Conservation (phyloP, 176 grass and related monocot genomes). For the Alopecurus myosuroides region DNA sequence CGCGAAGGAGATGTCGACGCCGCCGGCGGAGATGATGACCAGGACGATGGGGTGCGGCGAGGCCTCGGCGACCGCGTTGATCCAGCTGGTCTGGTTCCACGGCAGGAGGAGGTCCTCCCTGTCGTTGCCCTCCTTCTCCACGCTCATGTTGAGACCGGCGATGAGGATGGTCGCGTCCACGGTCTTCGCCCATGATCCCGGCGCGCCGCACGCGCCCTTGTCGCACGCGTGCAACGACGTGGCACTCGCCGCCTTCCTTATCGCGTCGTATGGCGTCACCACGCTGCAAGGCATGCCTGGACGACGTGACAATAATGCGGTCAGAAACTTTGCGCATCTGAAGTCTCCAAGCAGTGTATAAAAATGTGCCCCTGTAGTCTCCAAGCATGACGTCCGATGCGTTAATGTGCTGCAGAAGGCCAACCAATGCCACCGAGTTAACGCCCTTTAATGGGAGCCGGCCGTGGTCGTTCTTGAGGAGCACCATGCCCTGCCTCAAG, state of each 20-base stretch:
- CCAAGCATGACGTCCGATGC: constrained; percentile 41
- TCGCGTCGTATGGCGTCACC: constrained; percentile 39
- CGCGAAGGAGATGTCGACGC: constrained; percentile 38
- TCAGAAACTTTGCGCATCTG: too few relatives aligned
- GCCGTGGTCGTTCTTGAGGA: constrained; percentile 36
- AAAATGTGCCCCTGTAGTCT: constrained; percentile 31
- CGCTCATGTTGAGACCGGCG: constrained; percentile 36
- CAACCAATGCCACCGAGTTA: constrained; percentile 28
- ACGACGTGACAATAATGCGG: not conserved
- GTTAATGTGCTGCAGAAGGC: constrained; percentile 31
- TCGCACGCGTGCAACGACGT: constrained; percentile 34
- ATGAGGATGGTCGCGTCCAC: constrained; percentile 40
- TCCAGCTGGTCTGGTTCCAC: constrained; percentile 23
- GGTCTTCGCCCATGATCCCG: not conserved
- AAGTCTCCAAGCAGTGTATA: too few relatives aligned
- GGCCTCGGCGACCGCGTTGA: constrained; percentile 31
- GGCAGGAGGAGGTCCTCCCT: constrained; percentile 43
- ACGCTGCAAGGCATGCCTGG: constrained; percentile 45
- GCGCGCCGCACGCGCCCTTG: constrained; percentile 23
- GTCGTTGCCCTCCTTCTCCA: constrained; percentile 43
- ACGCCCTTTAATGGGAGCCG: constrained; percentile 31
- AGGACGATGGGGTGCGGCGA: constrained; percentile 30
- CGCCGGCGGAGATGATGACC: constrained; percentile 44
- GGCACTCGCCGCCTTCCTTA: constrained; percentile 3
- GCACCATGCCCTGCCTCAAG: constrained; percentile 45